A percentile compares a stretch with the other conserved stretches of the same genome.
These are phyloP conservation scores for Ramalina peruviana DNA, from an alignment of 495 filamentous ascomycete genomes.

Conservation along the genomic window DNA sequence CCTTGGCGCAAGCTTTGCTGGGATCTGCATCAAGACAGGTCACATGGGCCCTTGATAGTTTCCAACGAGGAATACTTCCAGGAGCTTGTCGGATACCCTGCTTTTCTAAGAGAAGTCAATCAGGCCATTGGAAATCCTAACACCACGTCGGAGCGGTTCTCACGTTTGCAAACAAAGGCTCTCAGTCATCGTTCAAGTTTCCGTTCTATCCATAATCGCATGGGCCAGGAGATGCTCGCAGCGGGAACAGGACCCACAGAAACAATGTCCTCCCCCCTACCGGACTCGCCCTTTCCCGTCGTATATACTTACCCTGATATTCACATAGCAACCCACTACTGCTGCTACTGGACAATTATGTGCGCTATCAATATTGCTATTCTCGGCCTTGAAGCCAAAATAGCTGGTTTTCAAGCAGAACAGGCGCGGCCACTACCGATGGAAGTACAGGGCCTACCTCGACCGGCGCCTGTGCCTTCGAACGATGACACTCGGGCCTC, in stretches of 20 bases:
- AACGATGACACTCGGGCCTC: no score
- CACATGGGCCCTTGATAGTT: background rate
- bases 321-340: background rate
- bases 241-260: no score
- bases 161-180: background rate
- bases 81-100: background rate
- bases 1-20: slow-evolving; percentile 24
- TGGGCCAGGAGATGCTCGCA: background rate
- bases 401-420: background rate
- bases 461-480: no score
- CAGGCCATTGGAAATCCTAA: background rate
- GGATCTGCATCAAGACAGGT: slow-evolving; percentile 12
- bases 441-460: background rate
- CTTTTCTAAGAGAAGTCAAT: background rate
- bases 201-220: background rate
- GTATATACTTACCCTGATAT: slow-evolving; percentile 2
- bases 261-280: no score
- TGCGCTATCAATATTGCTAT: slow-evolving; percentile 2
- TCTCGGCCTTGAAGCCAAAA: slow-evolving; percentile 7
- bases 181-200: background rate
- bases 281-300: background rate
- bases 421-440: background rate
- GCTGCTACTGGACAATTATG: slow-evolving; percentile 1
- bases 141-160: background rate
- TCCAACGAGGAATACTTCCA: slow-evolving; percentile 3